Evolutionary conservation across 2,329 filamentous ascomycete species (phyloP).

Genomic region (Grosmannia clavigera): DNA sequence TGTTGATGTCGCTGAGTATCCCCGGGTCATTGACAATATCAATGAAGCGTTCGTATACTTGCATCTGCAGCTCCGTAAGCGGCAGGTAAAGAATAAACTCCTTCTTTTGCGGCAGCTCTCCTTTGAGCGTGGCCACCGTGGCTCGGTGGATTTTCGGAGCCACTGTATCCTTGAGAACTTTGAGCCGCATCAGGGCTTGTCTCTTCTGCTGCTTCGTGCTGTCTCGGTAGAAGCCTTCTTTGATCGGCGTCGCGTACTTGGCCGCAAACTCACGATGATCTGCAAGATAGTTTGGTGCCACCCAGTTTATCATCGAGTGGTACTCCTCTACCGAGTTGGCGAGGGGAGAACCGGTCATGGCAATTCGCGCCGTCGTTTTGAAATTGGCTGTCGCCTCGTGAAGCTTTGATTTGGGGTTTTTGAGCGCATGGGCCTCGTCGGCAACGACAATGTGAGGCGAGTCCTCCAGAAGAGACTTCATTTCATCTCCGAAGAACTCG

Average conservation of each 20-base stretch:
- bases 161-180: conserved; percentile 58
- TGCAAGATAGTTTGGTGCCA: conserved; percentile 68
- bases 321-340: conserved; percentile 79
- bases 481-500: conserved; percentile 17
- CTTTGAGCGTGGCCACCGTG: conserved; percentile 51
- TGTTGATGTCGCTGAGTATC: conserved; percentile 1
- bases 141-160: conserved; percentile 67
- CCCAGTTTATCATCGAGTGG: conserved; percentile 78
- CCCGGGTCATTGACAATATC: conserved; percentile 5
- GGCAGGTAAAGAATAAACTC: conserved; percentile 73
- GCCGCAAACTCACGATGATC: conserved; percentile 52
- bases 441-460: conserved; percentile 63
- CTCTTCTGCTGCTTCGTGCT: conserved; percentile 44
- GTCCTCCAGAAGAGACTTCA: conserved; percentile 18
- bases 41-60: conserved; percentile 45
- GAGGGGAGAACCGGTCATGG: conserved; percentile 75
- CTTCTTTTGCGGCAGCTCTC: conserved; percentile 59
- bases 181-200: conserved; percentile 51
- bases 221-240: conserved; percentile 55
- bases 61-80: conserved; percentile 51
- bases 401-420: conserved; percentile 46
- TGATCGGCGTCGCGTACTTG: conserved; percentile 63
- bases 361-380: conserved; percentile 58
- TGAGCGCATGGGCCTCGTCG: conserved; percentile 75
- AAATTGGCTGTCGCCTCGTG: conserved; percentile 45